phyloP scores from a whole-genome alignment of 352 stramenopile genomes.

The Thalassiosira hispida region DNA sequence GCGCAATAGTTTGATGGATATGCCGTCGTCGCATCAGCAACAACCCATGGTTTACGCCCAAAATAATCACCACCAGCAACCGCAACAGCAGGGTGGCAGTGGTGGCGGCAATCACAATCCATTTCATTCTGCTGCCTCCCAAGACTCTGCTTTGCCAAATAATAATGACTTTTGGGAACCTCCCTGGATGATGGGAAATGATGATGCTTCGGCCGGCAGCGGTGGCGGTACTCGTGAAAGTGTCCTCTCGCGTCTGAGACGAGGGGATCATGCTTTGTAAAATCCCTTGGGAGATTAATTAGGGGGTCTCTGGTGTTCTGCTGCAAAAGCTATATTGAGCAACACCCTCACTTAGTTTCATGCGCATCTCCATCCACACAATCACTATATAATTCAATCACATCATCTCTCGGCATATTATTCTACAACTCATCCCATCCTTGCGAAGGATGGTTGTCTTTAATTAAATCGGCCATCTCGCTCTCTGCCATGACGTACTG shows the following conservation, averaged over 20 bases:
- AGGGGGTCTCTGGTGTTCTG: too few species aligned
- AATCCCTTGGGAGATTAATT: too few species aligned
- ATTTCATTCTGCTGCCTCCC: background rate
- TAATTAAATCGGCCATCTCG: constrained; percentile 4
- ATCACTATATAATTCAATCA: background rate
- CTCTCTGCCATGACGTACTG: constrained; percentile 21
- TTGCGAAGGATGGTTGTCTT: background rate
- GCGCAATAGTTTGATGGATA: background rate
- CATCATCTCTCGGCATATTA: background rate
- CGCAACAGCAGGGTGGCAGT: too few species aligned
- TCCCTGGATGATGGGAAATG: constrained; percentile 14
- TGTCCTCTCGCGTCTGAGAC: constrained; percentile 24
- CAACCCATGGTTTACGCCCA: constrained; percentile 4
- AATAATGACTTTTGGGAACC: constrained; percentile 23
- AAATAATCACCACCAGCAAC: constrained; percentile 9
- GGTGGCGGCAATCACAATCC: background rate
- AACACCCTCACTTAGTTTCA: background rate
- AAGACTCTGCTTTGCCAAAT: background rate
- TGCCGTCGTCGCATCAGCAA: background rate
- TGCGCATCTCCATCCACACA: background rate
- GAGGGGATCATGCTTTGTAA: constrained; percentile 18
- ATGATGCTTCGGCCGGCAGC: background rate
- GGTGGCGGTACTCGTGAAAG: background rate
- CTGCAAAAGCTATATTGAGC: background rate
- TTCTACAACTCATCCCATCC: background rate